Evolutionary conservation across 164 flowering plant genomes (phyloP).

Genomic region (grape (Vitis vinifera)): DNA sequence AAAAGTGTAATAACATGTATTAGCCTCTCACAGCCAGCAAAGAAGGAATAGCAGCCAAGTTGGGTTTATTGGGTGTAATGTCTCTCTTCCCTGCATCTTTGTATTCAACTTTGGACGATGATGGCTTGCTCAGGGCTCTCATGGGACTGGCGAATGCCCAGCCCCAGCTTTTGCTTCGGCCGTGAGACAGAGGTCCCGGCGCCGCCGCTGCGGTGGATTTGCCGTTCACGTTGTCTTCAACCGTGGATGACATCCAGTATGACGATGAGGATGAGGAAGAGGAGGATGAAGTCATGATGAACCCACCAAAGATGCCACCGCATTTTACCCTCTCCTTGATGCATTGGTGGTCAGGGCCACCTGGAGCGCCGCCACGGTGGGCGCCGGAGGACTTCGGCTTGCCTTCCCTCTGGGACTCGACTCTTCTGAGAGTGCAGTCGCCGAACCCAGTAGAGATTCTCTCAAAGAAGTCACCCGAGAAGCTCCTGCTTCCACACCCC

Average conservation of each 20-base stretch:
- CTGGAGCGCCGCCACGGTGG: not conserved
- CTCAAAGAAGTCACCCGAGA: slow-evolving; percentile 90
- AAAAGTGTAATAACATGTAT: too few species aligned
- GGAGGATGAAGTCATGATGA: slow-evolving; percentile 57
- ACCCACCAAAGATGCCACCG: slow-evolving; percentile 91
- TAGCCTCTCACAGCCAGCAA: slow-evolving; percentile 38
- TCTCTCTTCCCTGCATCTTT: slow-evolving; percentile 16
- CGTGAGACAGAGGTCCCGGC: slow-evolving; percentile 28
- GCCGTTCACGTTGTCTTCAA: slow-evolving; percentile 20
- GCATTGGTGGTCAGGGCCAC: slow-evolving; percentile 30
- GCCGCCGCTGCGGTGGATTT: slow-evolving; percentile 7
- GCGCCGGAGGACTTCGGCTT: slow-evolving; percentile 32
- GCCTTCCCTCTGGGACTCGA: slow-evolving; percentile 88
- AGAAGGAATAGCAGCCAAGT: slow-evolving; percentile 45
- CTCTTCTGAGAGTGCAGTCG: slow-evolving; percentile 84
- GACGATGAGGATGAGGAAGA: slow-evolving; percentile 62
- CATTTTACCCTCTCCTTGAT: slow-evolving; percentile 74
- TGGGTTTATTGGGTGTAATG: slow-evolving; percentile 16
- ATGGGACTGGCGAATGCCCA: slow-evolving; percentile 96
- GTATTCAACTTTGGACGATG: slow-evolving; percentile 23
- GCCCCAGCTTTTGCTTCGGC: slow-evolving; percentile 72
- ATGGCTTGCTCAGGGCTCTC: slow-evolving; percentile 69
- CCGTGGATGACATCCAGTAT: slow-evolving; percentile 37
- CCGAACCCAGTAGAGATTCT: slow-evolving; percentile 88
- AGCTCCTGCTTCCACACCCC: slow-evolving; percentile 95